phyloP scores from a whole-genome alignment of 1,284 basidiomycete species.

The Boletellus deceptivus region DNA sequence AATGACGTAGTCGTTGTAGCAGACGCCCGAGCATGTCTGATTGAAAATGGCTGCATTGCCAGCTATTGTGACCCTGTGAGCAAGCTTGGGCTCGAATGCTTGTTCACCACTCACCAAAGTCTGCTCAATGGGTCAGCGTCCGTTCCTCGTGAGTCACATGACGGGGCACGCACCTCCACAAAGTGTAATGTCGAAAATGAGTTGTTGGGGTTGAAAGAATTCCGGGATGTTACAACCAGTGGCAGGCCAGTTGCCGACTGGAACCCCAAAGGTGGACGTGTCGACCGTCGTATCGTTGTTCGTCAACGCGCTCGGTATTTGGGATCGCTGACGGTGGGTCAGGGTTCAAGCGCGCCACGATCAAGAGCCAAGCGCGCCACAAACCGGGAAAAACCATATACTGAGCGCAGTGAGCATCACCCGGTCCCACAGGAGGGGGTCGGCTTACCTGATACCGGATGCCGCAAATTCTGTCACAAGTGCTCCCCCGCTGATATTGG shows the following conservation, averaged over 20 bases:
- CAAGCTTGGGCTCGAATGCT: neutral
- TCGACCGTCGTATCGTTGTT: constrained; percentile 58
- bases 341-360: constrained; percentile 1
- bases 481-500: constrained; percentile 63
- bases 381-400: constrained; percentile 73
- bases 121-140: constrained; percentile 16
- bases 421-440: neutral
- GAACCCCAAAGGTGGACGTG: constrained; percentile 62
- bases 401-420: constrained; percentile 30
- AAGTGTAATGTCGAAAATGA: constrained; percentile 75
- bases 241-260: constrained; percentile 66
- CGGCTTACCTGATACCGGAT: constrained; percentile 58
- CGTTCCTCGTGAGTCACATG: neutral
- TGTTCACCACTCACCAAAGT: constrained; percentile 41
- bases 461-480: constrained; percentile 70
- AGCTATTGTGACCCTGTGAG: constrained; percentile 29
- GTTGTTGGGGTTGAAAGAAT: constrained; percentile 64
- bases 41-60: constrained; percentile 53
- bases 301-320: constrained; percentile 55
- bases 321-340: constrained; percentile 40
- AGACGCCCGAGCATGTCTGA: constrained; percentile 62
- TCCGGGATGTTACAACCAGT: constrained; percentile 55
- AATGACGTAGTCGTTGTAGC: constrained; percentile 76
- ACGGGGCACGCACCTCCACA: constrained; percentile 48
- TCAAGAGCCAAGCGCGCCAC: constrained; percentile 17